Percentiles rank a stretch among this genome's conserved stretches.
These are phyloP conservation scores for Leptodontidium sp. DNA, from an alignment of 2,329 filamentous ascomycete species.

Conservation along the genomic window DNA sequence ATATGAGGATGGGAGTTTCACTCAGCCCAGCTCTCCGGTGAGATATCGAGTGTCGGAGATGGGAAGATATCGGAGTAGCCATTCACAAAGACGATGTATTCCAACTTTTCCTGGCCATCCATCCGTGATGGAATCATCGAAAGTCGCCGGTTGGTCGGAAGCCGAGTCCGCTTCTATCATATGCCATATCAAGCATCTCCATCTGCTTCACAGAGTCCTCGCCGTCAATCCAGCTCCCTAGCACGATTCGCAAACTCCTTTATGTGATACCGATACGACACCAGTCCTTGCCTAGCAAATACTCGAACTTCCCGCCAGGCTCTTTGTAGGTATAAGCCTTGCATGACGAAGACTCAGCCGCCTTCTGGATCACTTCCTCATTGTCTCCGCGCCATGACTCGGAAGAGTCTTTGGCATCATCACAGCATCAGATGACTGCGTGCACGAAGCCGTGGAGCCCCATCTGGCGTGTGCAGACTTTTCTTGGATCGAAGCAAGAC, in stretches of 20 bases:
- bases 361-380: conserved; percentile 25
- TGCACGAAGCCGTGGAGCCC: background rate
- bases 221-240: background rate
- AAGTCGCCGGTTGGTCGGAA: background rate
- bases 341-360: conserved; percentile 24
- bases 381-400: conserved; percentile 21
- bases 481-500: background rate
- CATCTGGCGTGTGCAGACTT: background rate
- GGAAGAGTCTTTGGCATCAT: conserved; percentile 29
- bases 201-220: background rate
- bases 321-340: conserved; percentile 32
- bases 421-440: conserved; percentile 29
- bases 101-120: no score
- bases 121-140: background rate
- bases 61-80: no score
- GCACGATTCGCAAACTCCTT: conserved; percentile 57
- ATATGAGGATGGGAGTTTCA: background rate
- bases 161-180: background rate
- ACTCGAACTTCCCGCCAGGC: conserved; percentile 23
- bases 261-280: conserved; percentile 54
- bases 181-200: background rate
- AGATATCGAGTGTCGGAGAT: no score
- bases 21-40: background rate
- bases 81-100: no score
- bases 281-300: conserved; percentile 39